Evolutionary conservation across 2,329 filamentous ascomycete genomes (phyloP), one percentile per base, ranked within the genome.

Genomic region (Claviceps sp.): DNA sequence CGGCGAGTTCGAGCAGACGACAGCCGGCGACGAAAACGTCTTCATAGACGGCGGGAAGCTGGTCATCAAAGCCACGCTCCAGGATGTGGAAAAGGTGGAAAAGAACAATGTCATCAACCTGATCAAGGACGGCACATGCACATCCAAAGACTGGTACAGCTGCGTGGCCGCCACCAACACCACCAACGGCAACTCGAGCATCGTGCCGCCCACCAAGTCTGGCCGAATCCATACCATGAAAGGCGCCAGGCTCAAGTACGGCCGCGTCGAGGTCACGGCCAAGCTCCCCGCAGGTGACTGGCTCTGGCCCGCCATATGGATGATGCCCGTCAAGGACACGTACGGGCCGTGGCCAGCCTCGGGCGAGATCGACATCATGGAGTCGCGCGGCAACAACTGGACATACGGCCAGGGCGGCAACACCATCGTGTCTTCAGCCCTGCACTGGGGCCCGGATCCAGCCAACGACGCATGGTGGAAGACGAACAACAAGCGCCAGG

Each of bases 301-400:
- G 52, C 26, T 53, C 1, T 53, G 52, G 52, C 52, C 52, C 1
- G 52, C 52, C 34, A 53, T 53, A 13, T 53, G 86, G 85, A 86
- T 94, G 85, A 73, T 93, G 72, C 88, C 88, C 1, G 80, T 79
- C 47, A 73, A 83, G 44, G 74, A 81, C 51, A 81, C 72, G 0
- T 94, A 93, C 63, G 88, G 88, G 1, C 61, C 75, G 1, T 94
- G 88, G 88, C 88, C 88, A 1, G 69, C 72, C 7, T 89, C 85
- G 8, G 88, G 88, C 46, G 87, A 93, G 67, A 93, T 94, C 50
- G 88, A 94, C 64, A 86, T 94, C 51, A 72, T 81, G 61, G 86
- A 93, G 68, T 82, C 81, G 30, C 85, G 88, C 52, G 88, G 88
- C 54, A 94, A 94, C 72, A 88, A 91, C 69, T 79, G 82, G 69